Evolutionary conservation across 441 rosid species (phyloP), one percentile per base, ranked within the genome.

Genomic region (Erodium trifolium): DNA sequence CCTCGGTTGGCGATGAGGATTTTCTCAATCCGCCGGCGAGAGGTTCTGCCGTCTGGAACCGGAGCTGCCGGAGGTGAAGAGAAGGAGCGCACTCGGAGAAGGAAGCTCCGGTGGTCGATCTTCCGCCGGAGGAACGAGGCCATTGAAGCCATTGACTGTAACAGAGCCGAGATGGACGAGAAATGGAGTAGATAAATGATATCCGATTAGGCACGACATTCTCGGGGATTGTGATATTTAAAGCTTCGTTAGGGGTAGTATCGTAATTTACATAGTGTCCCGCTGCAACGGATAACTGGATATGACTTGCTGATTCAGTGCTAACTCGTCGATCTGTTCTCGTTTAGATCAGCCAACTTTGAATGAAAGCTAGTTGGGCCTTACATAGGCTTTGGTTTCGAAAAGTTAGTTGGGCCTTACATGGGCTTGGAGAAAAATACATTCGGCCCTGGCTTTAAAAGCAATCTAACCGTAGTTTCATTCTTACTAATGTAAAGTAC

Each of bases 1-100:
- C 99, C 97, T 77, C 97, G 80, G 81, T 93, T 93, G 34, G 96
- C 99, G 51, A 93, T 86, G 69, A 93, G 67, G 67, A 93, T 75
- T 78, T 89, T 93, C 77, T 93, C 96, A 37, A 93, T 83, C 37
- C 76, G 79, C 31, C 17, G 81, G 29, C 68, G 70, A 72, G 51
- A 45, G 53, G 9, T 65, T 77, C 66, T 66, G 64, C 18, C 66
- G 64, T 63, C 76, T 7, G 41, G 41, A 37, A 37, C 5, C 41
- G 41, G 41, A 37, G 41, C 41, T 7, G 41, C 41, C 17, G 5
- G 66, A 9, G 66, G 57, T 4, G 62, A 70, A 19, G 86, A 82
- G 39, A 77, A 71, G 53, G 67, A 70, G 41, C 85, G 68, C 1
- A 70, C 2, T 2, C 69, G 79, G 70, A 79, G 31, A 17, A 80